Base-by-base conservation (phyloP, 2,329 filamentous ascomycete genomes). In the Fusarium nygamai region DNA sequence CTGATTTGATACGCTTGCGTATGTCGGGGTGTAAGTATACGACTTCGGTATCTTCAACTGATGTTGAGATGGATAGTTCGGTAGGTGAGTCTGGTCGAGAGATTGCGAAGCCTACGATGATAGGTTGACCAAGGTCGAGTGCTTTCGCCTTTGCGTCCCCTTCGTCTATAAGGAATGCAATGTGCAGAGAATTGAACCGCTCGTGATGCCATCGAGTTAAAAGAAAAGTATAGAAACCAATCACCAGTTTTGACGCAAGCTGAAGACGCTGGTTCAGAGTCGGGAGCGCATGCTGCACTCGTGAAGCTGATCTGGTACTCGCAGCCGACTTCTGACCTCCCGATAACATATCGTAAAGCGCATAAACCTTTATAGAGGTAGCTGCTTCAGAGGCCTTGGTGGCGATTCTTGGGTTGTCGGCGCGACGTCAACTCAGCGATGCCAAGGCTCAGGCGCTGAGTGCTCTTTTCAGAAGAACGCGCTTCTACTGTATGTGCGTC, bases 201-300 rank as follows among this genome's bases (percentile, higher is more conserved):
- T 67, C 64, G 2, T 65, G 64, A 41, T 67, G 61, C 60, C 61
- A 67, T 2, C 43, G 29, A 1, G 64, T 65, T 2, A 67, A 17
- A 0, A 67, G 36, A 19, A 67, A 67, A 0, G 61, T 65, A 8
- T 67, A 58, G 6, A 67, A 58, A 0, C 60, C 64, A 50, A 58
- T 64, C 0, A 43, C 60, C 2, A 67, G 3, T 0, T 29, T 64
- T 0, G 60, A 57, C 1, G 60, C 64, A 1, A 64, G 8, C 5
- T 64, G 41, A 0, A 64, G 31, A 0, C 64, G 60, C 9, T 39
- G 50, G 0, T 67, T 67, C 4, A 67, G 1, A 12, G 20, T 64
- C 0, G 60, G 64, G 3, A 64, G 36, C 4, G 60, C 8, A 48
- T 64, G 29, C 17, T 38, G 43, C 0, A 24, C 34, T 17, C 13